phyloP scores from a whole-genome alignment of 2,329 filamentous ascomycete genomes.

The Fusarium sterilihyphosum region DNA sequence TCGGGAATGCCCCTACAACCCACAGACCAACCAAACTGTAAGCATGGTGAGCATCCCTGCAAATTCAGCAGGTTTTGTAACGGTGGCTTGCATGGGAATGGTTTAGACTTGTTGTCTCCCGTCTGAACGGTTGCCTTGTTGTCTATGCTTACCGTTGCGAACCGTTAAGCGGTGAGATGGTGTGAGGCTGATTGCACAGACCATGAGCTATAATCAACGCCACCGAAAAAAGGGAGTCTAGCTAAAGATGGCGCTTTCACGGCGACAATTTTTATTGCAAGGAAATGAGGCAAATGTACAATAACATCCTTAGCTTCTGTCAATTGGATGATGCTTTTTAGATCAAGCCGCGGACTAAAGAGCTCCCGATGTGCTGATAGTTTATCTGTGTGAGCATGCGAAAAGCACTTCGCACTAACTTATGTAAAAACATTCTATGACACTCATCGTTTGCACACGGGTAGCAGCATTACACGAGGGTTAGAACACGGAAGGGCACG shows the following conservation, averaged over 20 bases:
- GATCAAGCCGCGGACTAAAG: neutral
- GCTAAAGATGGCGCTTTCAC: neutral
- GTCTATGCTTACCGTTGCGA: neutral
- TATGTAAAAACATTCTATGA: fast-evolving
- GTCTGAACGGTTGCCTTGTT: neutral
- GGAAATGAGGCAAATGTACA: no score
- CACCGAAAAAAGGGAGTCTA: no score
- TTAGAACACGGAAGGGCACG: neutral
- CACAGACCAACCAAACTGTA: neutral
- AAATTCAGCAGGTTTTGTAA: neutral
- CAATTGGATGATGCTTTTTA: fast-evolving
- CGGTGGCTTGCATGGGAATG: neutral
- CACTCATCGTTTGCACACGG: neutral
- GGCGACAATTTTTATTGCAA: fast-evolving
- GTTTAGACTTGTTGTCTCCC: neutral
- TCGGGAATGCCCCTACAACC: neutral
- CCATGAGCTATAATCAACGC: neutral
- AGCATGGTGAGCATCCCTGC: neutral
- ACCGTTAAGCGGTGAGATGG: neutral
- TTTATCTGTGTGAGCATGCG: fast-evolving
- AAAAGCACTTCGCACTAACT: neutral
- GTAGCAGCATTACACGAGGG: neutral
- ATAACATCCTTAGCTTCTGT: no score
- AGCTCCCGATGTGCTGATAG: neutral
- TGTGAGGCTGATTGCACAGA: neutral